Conservation (phyloP, 2,329 filamentous ascomycete species). For the Lecanicillium sp. region DNA sequence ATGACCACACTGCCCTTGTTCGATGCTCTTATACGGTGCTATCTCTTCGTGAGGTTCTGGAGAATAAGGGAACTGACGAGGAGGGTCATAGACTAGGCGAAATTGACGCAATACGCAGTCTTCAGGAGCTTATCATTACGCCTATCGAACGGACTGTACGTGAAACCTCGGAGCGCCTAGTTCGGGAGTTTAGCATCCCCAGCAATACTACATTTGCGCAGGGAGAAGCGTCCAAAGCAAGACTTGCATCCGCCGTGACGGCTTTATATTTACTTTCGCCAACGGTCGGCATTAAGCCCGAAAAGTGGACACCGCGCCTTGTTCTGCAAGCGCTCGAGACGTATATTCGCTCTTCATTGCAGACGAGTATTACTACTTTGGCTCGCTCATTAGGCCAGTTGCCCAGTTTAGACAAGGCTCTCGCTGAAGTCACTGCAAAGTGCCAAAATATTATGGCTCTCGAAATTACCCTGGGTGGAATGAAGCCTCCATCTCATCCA, state of each 20-base stretch:
- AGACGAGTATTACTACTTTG: conserved; percentile 68
- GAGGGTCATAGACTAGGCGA: conserved; percentile 70
- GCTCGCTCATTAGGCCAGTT: conserved; percentile 70
- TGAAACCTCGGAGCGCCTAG: conserved; percentile 65
- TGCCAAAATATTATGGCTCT: conserved; percentile 91
- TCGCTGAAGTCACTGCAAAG: conserved; percentile 71
- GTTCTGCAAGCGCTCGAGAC: conserved; percentile 70
- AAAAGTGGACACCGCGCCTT: conserved; percentile 56
- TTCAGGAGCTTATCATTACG: conserved; percentile 60
- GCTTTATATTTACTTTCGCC: conserved; percentile 79
- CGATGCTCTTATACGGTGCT: conserved; percentile 73
- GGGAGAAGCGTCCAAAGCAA: conserved; percentile 65
- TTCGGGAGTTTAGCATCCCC: conserved; percentile 73
- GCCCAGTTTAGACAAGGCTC: conserved; percentile 70
- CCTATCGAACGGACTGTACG: conserved; percentile 70
- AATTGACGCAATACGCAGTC: conserved; percentile 61
- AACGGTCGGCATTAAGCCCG: conserved; percentile 40
- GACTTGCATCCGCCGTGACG: conserved; percentile 64
- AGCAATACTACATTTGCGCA: conserved; percentile 50
- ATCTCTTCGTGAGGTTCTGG: conserved; percentile 64
- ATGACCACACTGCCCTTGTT: conserved; percentile 73
- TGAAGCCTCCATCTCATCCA: conserved; percentile 61
- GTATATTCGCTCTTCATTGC: conserved; percentile 74
- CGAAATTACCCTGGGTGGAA: conserved; percentile 64
- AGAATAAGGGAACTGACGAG: conserved; percentile 56